Evolutionary conservation across 768 basidiomycete genomes (phyloP), one percentile per base, ranked within the genome.

Genomic region (Baorangia bicolor): DNA sequence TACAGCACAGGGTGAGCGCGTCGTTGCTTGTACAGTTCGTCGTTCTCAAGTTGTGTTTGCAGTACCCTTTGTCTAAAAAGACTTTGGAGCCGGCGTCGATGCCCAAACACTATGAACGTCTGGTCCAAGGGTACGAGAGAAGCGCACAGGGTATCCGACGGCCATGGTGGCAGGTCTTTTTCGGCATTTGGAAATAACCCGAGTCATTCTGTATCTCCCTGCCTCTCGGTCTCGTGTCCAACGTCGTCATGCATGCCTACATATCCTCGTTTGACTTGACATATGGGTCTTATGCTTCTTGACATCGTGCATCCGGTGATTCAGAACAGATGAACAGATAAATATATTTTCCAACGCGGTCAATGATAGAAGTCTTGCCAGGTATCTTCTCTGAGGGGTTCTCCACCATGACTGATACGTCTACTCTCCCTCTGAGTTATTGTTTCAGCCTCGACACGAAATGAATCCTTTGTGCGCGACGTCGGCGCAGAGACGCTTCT

Each of bases 91-190:
- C 91, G 5, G 81, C 84, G 12, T 90, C 90, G 6, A 81, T 81
- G 70, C 89, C 90, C 27, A 72, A 77, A 49, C 83, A 93, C 71
- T 93, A 93, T 62, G 78, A 84, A 41, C 82, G 87, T 27, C 79
- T 93, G 11, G 77, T 83, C 1, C 87, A 89, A 62, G 90, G 83
- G 6, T 84, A 86, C 57, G 84, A 90, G 55, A 88, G 87, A 72
- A 88, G 87, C 62, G 80, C 83, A 12, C 75, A 84, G 64, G 90
- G 90, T n/a, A 87, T 90, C 42, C 80, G 80, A 33, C 76, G 90
- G 51, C 88, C 90, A 3, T 85, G 86, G 86, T 92, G 90, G 90
- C 90, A 92, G 69, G 74, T 87, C 40, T 88, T 92, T 69, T 86
- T 92, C 61, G 82, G 82, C 37, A 77, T 90, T 55, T 90, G 89